Evolutionary conservation across 202 grass and related monocot species (phyloP), one percentile per base, ranked within the genome.

Genomic region (Cymbopogon flexuosus): DNA sequence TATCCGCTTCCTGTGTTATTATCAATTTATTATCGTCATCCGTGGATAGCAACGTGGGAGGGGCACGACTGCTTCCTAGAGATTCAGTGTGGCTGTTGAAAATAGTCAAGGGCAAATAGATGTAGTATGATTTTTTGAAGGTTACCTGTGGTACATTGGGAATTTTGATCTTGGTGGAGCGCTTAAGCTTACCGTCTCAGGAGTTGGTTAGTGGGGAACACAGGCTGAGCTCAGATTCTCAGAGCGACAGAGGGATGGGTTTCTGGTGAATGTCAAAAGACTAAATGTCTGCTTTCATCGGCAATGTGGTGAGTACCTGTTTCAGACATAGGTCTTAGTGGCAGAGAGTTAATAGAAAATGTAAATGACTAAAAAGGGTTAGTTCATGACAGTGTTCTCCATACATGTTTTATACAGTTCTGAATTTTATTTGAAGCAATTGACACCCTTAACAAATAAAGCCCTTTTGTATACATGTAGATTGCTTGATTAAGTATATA

Each of bases 371-470:
- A 46, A 68, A 29, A 27, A 12, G 22, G 23, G 57, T 29, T 45
- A 18, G 68, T 51, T 31, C 2, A 24, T 57, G 47, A 13, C 21
- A 15, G 3, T 61, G 31, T 72, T 8, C n/a, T 15, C 15, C 65
- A 6, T 60, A 18, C n/a, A 43, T 43, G n/a, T 35, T 79, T 58
- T 45, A 21, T 65, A 16, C 18, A 79, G 43, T 84, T 63, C 39
- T 67, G 67, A 59, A 72, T 73, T 87, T 7, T 83, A 57, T 78
- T 63, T 82, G 12, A 46, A n/a, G 63, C 51, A 51, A 63, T 64
- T 69, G 19, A 16, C 10, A 49, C 10, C 2, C 45, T 66, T 59
- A 30, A 8, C 35, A 73, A 14, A 65, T 10, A 14, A 24, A 4
- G 0, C 6, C 2, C 8, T 78, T 49, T 65, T 14, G 42, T 87